A percentile compares a stretch with the other conserved stretches of the same genome.
phyloP scores from a whole-genome alignment of 371 early-diverging fungal genomes.

The Capillidium heterosporum region DNA sequence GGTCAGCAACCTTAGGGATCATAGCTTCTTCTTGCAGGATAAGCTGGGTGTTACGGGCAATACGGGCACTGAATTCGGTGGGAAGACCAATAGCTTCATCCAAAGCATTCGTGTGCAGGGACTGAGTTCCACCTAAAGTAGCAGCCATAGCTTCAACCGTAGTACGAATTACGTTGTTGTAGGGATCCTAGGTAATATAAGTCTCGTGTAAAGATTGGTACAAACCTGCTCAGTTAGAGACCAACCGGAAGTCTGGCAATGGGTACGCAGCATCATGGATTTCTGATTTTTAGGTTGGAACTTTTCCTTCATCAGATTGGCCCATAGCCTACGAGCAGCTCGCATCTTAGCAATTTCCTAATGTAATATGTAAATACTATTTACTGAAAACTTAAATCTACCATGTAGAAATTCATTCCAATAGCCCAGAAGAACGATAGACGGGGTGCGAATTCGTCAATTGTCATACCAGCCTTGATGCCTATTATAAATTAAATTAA shows the following conservation, averaged over 20 bases:
- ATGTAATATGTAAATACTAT: neutral
- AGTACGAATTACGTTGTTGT: conserved; percentile 73
- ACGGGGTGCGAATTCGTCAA: conserved; percentile 72
- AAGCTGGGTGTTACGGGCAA: conserved; percentile 75
- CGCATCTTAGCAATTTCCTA: conserved; percentile 74
- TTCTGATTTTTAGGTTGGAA: conserved; percentile 52
- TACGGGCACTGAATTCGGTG: conserved; percentile 60
- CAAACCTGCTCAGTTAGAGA: conserved; percentile 60
- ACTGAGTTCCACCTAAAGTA: conserved; percentile 72
- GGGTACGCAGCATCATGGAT: conserved; percentile 58
- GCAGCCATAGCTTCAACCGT: conserved; percentile 83
- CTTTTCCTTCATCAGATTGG: conserved; percentile 51
- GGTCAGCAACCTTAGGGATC: conserved; percentile 67
- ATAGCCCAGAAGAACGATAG: conserved; percentile 80
- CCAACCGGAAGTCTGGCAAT: conserved; percentile 82
- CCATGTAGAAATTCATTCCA: conserved; percentile 86
- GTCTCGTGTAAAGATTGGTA: neutral
- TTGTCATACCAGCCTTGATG: conserved; percentile 58
- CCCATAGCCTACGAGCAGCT: conserved; percentile 69
- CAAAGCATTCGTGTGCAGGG: conserved; percentile 66
- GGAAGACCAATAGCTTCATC: conserved; percentile 79
- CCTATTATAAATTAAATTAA: conserved; percentile 17
- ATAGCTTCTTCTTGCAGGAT: conserved; percentile 69
- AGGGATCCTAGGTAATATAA: conserved; percentile 35
- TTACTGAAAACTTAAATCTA: conserved; percentile 3